phyloP scores from a whole-genome alignment of 2,329 filamentous ascomycete genomes.

The Cladosporium cucumerinum region DNA sequence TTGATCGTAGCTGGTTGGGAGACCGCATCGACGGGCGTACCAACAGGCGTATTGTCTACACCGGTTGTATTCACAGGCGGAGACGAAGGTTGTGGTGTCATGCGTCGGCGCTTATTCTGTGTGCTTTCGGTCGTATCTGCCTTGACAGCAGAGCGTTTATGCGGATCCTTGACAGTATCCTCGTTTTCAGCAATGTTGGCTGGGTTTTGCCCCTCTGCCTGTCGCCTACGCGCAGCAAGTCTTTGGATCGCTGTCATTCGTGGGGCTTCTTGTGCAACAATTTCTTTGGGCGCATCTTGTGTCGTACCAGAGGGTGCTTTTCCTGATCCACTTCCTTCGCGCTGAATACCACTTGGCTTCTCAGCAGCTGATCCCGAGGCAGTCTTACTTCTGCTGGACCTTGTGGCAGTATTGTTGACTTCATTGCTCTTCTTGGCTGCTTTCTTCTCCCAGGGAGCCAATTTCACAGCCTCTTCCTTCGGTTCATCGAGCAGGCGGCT shows the following conservation, averaged over 20 bases:
- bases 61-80: neutral
- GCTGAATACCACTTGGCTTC: neutral
- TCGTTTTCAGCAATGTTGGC: neutral
- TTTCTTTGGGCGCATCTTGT: neutral
- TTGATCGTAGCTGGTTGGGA: neutral
- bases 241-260: slow-evolving; percentile 7
- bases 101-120: slow-evolving; percentile 4
- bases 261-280: neutral
- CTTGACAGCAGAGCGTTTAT: slow-evolving; percentile 11
- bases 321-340: neutral
- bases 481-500: slow-evolving; percentile 17
- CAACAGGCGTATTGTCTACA: neutral
- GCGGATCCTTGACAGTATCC: neutral
- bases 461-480: neutral
- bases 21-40: neutral
- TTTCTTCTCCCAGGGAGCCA: slow-evolving; percentile 11
- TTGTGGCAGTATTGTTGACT: neutral
- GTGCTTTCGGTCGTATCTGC: neutral
- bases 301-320: neutral
- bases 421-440: neutral
- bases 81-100: slow-evolving; percentile 8
- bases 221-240: slow-evolving; percentile 5
- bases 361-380: neutral
- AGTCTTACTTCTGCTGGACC: neutral
- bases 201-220: neutral